These are phyloP conservation scores for Raphanus raphanistrum DNA, from an alignment of 345 rosid species.

Conservation along the genomic window DNA sequence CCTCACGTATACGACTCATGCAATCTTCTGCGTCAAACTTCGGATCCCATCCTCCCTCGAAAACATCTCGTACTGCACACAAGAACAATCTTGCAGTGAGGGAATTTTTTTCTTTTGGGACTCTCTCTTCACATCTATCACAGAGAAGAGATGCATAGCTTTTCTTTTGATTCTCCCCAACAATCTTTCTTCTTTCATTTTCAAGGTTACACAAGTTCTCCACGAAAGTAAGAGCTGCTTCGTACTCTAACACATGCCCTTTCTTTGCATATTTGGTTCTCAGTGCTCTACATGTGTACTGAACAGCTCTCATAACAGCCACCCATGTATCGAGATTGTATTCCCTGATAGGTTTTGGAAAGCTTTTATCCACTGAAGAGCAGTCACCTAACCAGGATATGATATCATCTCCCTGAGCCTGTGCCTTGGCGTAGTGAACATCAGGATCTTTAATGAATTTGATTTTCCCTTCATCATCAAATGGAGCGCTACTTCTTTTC, in stretches of 20 bases:
- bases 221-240: background rate
- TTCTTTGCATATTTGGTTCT: background rate
- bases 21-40: background rate
- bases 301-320: slow-evolving; percentile 26
- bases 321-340: slow-evolving; percentile 22
- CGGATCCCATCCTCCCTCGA: slow-evolving; percentile 7
- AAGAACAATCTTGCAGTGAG: background rate
- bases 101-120: background rate
- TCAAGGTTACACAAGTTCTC: background rate
- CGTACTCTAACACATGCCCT: background rate
- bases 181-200: background rate
- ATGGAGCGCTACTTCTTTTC: background rate
- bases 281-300: slow-evolving; percentile 23
- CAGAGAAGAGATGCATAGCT: slow-evolving; percentile 32
- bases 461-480: slow-evolving; percentile 1
- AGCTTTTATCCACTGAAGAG: slow-evolving; percentile 3
- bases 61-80: slow-evolving; percentile 24
- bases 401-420: slow-evolving; percentile 12
- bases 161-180: background rate
- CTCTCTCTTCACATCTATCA: background rate
- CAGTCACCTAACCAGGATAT: slow-evolving; percentile 23
- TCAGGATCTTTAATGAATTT: background rate
- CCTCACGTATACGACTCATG: slow-evolving; percentile 6
- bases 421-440: slow-evolving; percentile 19
- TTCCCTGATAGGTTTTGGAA: slow-evolving; percentile 18